Percentiles rank a stretch among this genome's conserved stretches.
Conservation (phyloP, 345 rosid genomes). For the Bruguiera sexangula region DNA sequence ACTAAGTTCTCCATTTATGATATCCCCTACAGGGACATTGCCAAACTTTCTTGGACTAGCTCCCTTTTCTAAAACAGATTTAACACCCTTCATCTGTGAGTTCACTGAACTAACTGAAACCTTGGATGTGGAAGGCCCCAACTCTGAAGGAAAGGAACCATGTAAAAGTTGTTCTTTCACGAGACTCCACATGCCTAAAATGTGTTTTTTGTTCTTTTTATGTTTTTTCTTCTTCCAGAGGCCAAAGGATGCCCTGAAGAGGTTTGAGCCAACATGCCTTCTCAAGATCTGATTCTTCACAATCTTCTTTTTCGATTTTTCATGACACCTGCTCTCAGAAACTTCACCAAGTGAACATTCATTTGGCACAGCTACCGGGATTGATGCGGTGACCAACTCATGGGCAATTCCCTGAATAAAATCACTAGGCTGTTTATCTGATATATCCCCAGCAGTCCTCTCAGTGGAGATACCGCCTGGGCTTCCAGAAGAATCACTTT, state of each 20-base stretch:
- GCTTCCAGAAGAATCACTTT: slow-evolving; percentile 10
- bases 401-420: slow-evolving; percentile 20
- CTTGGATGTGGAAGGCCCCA: slow-evolving; percentile 57
- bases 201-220: slow-evolving; percentile 39
- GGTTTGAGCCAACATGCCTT: slow-evolving; percentile 41
- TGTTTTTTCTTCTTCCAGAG: slow-evolving; percentile 47
- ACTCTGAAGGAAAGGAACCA: slow-evolving; percentile 25
- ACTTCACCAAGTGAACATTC: slow-evolving; percentile 23
- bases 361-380: slow-evolving; percentile 12
- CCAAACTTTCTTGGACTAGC: slow-evolving; percentile 19
- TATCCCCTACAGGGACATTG: slow-evolving; percentile 25
- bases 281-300: slow-evolving; percentile 30
- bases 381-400: slow-evolving; percentile 15
- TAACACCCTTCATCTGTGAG: slow-evolving; percentile 19
- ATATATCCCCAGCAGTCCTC: slow-evolving; percentile 16
- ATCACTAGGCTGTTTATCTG: slow-evolving; percentile 25
- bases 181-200: slow-evolving; percentile 19
- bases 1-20: slow-evolving; percentile 29
- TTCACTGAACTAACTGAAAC: slow-evolving; percentile 18
- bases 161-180: slow-evolving; percentile 34
- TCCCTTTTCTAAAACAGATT: slow-evolving; percentile 15
- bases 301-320: slow-evolving; percentile 44
- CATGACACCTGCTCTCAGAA: slow-evolving; percentile 18
- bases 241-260: slow-evolving; percentile 41
- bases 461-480: slow-evolving; percentile 14